phyloP scores from a whole-genome alignment of 345 rosid genomes.

The Aethionema arabicum region DNA sequence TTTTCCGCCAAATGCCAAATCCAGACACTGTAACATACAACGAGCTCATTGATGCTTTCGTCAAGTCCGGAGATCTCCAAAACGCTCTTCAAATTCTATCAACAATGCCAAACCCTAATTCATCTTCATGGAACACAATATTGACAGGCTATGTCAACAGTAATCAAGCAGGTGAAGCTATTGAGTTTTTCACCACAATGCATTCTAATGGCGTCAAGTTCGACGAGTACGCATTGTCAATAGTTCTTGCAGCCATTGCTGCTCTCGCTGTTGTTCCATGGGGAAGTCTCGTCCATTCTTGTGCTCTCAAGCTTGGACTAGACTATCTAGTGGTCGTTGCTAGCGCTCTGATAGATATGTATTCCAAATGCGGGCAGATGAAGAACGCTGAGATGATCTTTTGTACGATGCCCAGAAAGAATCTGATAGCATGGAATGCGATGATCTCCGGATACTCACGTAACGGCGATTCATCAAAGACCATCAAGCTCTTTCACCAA shows the following conservation, averaged over 20 bases:
- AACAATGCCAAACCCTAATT: constrained; percentile 54
- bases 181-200: constrained; percentile 56
- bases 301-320: constrained; percentile 40
- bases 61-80: constrained; percentile 55
- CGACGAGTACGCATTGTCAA: constrained; percentile 65
- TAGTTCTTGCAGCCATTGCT: constrained; percentile 62
- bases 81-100: constrained; percentile 49
- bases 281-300: constrained; percentile 67
- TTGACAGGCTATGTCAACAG: constrained; percentile 65
- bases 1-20: constrained; percentile 54
- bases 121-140: constrained; percentile 86
- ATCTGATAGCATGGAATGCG: constrained; percentile 71
- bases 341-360: constrained; percentile 77
- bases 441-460: constrained; percentile 75
- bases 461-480: constrained; percentile 53
- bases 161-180: constrained; percentile 48
- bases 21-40: constrained; percentile 76
- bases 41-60: constrained; percentile 60
- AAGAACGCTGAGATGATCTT: constrained; percentile 54
- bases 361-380: constrained; percentile 71
- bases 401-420: constrained; percentile 46
- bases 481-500: constrained; percentile 46
- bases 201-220: constrained; percentile 41
- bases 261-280: constrained; percentile 53
- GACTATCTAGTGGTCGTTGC: constrained; percentile 56